Conservation (phyloP, 768 basidiomycete species). For the Boletus reticulatus region DNA sequence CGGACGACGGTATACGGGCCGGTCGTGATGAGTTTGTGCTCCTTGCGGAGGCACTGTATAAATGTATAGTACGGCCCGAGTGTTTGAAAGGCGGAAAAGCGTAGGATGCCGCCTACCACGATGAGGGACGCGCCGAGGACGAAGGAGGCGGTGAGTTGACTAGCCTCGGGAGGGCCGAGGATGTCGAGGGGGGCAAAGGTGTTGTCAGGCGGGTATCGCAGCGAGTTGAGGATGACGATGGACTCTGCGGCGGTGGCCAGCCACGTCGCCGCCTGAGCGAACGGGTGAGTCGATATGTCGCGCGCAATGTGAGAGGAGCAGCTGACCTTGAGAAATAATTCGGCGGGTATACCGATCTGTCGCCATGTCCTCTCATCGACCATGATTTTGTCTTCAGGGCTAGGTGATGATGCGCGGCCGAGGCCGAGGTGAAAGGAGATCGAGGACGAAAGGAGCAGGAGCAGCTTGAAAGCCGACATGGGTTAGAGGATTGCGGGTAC, state of each 20-base stretch:
- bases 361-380: constrained; percentile 6
- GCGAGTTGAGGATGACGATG: background rate
- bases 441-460: constrained; percentile 8
- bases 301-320: no score
- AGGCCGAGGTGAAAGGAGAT: constrained; percentile 6
- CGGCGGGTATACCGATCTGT: background rate
- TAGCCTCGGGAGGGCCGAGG: constrained; percentile 9
- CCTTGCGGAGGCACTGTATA: constrained; percentile 14
- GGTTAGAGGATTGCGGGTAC: background rate
- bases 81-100: constrained; percentile 1
- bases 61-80: constrained; percentile 24
- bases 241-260: background rate
- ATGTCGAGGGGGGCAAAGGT: background rate
- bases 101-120: background rate
- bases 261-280: background rate
- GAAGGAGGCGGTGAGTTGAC: constrained; percentile 1
- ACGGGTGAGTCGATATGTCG: background rate
- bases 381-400: constrained; percentile 4
- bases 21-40: constrained; percentile 23
- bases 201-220: background rate
- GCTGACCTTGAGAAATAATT: background rate
- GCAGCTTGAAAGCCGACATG: constrained; percentile 10
- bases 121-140: constrained; percentile 6
- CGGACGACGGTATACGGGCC: constrained; percentile 28
- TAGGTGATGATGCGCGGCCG: background rate